Evolutionary conservation across 176 grass and related monocot species (phyloP), one percentile per base, ranked within the genome.

Genomic region (Puccinellia tenuiflora): DNA sequence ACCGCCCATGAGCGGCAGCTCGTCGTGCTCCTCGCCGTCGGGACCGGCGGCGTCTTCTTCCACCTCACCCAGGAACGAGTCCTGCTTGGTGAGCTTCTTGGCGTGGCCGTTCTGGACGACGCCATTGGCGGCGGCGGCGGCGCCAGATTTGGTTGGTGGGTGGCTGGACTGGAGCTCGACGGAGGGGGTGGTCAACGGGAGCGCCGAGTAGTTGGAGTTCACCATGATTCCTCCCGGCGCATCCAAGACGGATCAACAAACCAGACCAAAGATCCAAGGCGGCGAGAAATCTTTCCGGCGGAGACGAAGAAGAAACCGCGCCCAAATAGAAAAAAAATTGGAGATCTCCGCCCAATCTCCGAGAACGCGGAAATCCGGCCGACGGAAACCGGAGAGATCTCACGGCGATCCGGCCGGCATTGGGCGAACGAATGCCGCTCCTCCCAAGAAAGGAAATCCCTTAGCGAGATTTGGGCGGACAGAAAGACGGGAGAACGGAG

Each of bases 1-100:
- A 45, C 88, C 83, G 51, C 87, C 80, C 47, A 98, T 98, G 66
- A 98, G 95, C 73, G 93, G 93, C 37, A 93, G 83, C 20, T 92
- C 83, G 69, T 99, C 96, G 55, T 81, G 85, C 65, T 93, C 87
- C 2, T 22, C 52, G 56, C 43, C 20, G 8, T 43, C 81, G 12
- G 42, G 9, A 11, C n/a, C n/a, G n/a, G 54, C 50, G 16, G 0
- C 43, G 16, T 61, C 84, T 0, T 88, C 87, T 9, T 92, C 94
- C 0, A 20, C 74, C 55, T 75, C 86, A 1, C 72, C 90, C 51
- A 85, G 38, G 78, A 93, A 93, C 7, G 79, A 81, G 65, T 88
- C 92, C 65, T 92, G 81, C 50, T 81, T 87, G 15, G 76, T 78
- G 67, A 85, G 42, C 60, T 94, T 89, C 60, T 94, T 89, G 24